These are phyloP conservation scores for Colletotrichum melonis DNA, from an alignment of 2,329 filamentous ascomycete species.

Conservation along the genomic window DNA sequence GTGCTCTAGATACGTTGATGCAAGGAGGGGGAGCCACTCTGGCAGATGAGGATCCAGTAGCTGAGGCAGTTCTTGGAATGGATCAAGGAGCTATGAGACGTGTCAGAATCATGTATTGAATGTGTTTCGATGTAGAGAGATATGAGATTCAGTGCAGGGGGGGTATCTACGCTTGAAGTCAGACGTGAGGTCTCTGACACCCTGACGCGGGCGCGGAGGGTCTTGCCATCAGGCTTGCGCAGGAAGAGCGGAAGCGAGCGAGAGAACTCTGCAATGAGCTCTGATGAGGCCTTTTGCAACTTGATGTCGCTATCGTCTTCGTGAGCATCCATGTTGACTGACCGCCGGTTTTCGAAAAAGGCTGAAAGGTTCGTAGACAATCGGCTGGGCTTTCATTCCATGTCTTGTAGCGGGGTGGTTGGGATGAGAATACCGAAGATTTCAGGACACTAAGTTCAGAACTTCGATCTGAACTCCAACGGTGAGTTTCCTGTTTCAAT, in stretches of 20 bases:
- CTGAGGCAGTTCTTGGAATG: slow-evolving; percentile 96
- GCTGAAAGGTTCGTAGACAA: not conserved
- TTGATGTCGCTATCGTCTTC: slow-evolving; percentile 72
- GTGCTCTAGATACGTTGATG: slow-evolving; percentile 79
- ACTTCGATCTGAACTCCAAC: no score
- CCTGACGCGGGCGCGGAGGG: slow-evolving; percentile 61
- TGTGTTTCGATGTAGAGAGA: no score
- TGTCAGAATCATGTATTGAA: not conserved
- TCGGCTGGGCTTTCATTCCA: not conserved
- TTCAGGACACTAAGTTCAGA: not conserved
- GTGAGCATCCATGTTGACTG: slow-evolving; percentile 65
- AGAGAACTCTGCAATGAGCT: slow-evolving; percentile 70
- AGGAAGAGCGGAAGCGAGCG: slow-evolving; percentile 63
- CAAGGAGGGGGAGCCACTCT: slow-evolving; percentile 78
- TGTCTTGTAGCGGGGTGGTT: not conserved
- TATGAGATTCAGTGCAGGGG: not conserved
- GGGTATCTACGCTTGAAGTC: slow-evolving; percentile 54
- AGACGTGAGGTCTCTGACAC: slow-evolving; percentile 61
- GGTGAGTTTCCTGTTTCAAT: not conserved
- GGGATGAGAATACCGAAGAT: not conserved
- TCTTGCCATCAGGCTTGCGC: slow-evolving; percentile 59
- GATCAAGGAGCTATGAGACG: slow-evolving; percentile 71
- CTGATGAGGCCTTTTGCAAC: slow-evolving; percentile 69
- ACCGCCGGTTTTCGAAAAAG: not conserved
- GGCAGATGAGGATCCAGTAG: slow-evolving; percentile 88